A percentile compares a stretch with the other conserved stretches of the same genome.
These are phyloP conservation scores for Cladosporium oxysporum DNA, from an alignment of 2,329 filamentous ascomycete species.

Conservation along the genomic window DNA sequence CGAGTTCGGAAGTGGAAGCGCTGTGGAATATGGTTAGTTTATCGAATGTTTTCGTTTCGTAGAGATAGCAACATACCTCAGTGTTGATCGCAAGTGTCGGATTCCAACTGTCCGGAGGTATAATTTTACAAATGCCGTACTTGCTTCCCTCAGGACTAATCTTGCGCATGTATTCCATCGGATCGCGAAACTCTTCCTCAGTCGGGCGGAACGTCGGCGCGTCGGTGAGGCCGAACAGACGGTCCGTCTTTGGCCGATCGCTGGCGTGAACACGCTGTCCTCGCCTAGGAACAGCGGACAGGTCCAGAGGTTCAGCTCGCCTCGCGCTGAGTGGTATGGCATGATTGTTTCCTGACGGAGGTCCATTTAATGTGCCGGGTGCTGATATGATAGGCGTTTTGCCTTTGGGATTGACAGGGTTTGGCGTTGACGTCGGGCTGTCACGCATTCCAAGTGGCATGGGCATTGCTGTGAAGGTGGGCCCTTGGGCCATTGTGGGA, in stretches of 20 bases:
- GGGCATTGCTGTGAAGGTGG: constrained; percentile 14
- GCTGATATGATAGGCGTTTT: constrained; percentile 27
- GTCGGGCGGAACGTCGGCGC: constrained; percentile 89
- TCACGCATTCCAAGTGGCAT: constrained; percentile 15
- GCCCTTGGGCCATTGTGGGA: constrained; percentile 10
- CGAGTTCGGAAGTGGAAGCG: constrained; percentile 95
- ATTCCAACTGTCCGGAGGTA: constrained; percentile 92
- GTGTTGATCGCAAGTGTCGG: constrained; percentile 95
- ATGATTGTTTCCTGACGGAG: constrained; percentile 43
- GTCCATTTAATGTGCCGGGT: constrained; percentile 37
- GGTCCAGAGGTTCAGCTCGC: constrained; percentile 70
- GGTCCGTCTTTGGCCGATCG: constrained; percentile 73
- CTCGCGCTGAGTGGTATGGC: constrained; percentile 64
- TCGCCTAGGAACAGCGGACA: constrained; percentile 87
- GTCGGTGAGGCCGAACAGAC: constrained; percentile 83
- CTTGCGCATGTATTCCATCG: constrained; percentile 89
- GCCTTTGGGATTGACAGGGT: constrained; percentile 19
- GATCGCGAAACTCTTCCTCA: constrained; percentile 91
- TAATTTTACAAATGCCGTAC: constrained; percentile 93
- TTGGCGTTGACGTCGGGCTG: constrained; percentile 1
- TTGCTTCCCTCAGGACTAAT: constrained; percentile 82
- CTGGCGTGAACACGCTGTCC: constrained; percentile 76
- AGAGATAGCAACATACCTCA: constrained; percentile 63
- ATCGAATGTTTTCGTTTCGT: background rate
- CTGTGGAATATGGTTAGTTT: constrained; percentile 50